Evolutionary conservation across 1,139 yeast genomes (phyloP).

Genomic region (Sporopachydermia cereana): DNA sequence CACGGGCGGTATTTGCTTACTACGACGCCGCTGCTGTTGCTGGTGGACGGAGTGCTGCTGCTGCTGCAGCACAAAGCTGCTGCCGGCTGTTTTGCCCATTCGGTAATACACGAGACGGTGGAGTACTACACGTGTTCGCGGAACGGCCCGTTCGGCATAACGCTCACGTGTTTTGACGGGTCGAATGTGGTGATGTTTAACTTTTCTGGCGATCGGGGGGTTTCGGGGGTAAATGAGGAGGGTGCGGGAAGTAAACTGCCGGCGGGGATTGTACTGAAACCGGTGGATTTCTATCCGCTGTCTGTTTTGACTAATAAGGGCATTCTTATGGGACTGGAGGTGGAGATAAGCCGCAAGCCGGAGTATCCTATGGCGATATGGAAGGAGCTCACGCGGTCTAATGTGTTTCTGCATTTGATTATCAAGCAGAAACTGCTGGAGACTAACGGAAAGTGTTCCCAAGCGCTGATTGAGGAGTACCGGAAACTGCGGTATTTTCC

Average conservation of each 20-base stretch:
- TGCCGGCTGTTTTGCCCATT: constrained; percentile 13
- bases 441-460: background rate
- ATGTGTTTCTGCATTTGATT: constrained; percentile 6
- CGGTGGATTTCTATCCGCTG: constrained; percentile 29
- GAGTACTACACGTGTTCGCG: constrained; percentile 14
- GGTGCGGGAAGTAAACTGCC: background rate
- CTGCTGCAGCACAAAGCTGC: constrained; percentile 15
- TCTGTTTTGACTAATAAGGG: constrained; percentile 28
- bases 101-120: constrained; percentile 12
- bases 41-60: constrained; percentile 25
- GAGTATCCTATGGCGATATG: constrained; percentile 24
- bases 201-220: constrained; percentile 6
- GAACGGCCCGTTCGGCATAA: constrained; percentile 14
- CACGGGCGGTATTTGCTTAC: constrained; percentile 13
- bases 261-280: constrained; percentile 7
- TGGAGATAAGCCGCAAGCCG: constrained; percentile 24
- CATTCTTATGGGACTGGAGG: constrained; percentile 27
- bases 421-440: constrained; percentile 2
- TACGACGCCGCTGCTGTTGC: constrained; percentile 18
- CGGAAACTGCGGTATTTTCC: constrained; percentile 33
- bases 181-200: constrained; percentile 23
- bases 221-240: background rate
- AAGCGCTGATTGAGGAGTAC: constrained; percentile 26
- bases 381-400: constrained; percentile 23
- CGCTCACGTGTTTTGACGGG: constrained; percentile 33